Percentiles rank a stretch among this genome's conserved stretches.
phyloP scores from a whole-genome alignment of 495 filamentous ascomycete species.

The Letharia lupina region DNA sequence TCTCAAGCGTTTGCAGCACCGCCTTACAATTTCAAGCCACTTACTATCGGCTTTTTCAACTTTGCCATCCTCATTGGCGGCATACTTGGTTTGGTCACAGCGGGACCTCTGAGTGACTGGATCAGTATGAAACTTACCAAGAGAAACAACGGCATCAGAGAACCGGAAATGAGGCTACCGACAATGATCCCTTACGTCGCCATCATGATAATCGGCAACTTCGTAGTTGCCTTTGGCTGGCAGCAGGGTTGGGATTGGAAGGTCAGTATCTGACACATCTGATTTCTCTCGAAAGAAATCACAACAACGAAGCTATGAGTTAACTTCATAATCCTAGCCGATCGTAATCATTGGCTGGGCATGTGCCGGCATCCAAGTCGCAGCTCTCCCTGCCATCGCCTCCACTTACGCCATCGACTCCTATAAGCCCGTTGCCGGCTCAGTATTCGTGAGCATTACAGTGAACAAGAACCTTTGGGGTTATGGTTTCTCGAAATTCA shows the following conservation, averaged over 20 bases:
- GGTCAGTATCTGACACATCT: conserved; percentile 21
- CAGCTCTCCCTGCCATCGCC: conserved; percentile 46
- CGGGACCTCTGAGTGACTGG: conserved; percentile 52
- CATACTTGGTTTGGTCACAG: conserved; percentile 48
- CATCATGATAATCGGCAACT: conserved; percentile 50
- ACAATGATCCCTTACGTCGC: conserved; percentile 53
- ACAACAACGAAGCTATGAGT: conserved; percentile 2
- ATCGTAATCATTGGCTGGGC: conserved; percentile 48
- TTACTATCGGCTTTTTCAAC: conserved; percentile 45
- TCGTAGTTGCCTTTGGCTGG: conserved; percentile 54
- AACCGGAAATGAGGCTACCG: conserved; percentile 61
- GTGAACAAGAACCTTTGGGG: conserved; percentile 55
- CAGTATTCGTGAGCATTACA: conserved; percentile 53
- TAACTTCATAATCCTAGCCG: conserved; percentile 19
- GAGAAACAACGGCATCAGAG: conserved; percentile 53
- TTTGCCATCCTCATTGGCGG: conserved; percentile 41
- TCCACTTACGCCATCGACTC: conserved; percentile 50
- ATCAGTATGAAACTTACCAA: conserved; percentile 49
- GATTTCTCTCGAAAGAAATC: not conserved
- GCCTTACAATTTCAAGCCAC: conserved; percentile 47
- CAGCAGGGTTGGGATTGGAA: conserved; percentile 49
- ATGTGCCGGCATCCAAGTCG: conserved; percentile 48
- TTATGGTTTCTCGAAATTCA: conserved; percentile 44
- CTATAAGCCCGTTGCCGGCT: conserved; percentile 53
- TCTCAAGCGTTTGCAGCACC: conserved; percentile 52